These are phyloP conservation scores for Claviceps citrina DNA, from an alignment of 2,329 filamentous ascomycete genomes.

Conservation along the genomic window DNA sequence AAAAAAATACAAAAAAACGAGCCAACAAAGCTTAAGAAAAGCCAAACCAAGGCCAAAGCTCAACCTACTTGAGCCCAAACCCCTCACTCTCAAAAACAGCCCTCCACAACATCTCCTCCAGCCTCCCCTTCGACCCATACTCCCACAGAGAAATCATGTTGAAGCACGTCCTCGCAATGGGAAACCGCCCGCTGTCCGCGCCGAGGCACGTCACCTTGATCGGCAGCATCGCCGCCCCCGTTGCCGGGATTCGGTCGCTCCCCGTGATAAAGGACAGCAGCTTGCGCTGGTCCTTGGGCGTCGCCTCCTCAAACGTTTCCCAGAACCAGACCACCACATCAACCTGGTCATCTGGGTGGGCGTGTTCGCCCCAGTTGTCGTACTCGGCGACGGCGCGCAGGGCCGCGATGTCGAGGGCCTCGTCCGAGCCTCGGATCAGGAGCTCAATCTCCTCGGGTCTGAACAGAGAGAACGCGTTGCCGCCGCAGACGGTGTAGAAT, in stretches of 20 bases:
- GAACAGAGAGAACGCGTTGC: slow-evolving; percentile 76
- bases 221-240: slow-evolving; percentile 63
- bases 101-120: slow-evolving; percentile 63
- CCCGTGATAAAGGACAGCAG: slow-evolving; percentile 79
- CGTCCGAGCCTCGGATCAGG: slow-evolving; percentile 70
- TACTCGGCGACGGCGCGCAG: slow-evolving; percentile 65
- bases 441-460: slow-evolving; percentile 84
- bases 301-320: slow-evolving; percentile 57
- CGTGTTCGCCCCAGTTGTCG: slow-evolving; percentile 59
- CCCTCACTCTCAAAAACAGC: slow-evolving; percentile 85
- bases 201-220: slow-evolving; percentile 66
- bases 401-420: slow-evolving; percentile 61
- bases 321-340: slow-evolving; percentile 75
- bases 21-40: neutral
- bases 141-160: slow-evolving; percentile 67
- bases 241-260: slow-evolving; percentile 78
- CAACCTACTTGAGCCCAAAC: slow-evolving; percentile 67
- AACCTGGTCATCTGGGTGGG: slow-evolving; percentile 41
- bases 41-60: neutral
- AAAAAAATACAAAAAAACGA: neutral
- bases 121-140: slow-evolving; percentile 48
- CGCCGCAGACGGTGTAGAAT: slow-evolving; percentile 82
- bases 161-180: slow-evolving; percentile 81
- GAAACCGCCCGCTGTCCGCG: slow-evolving; percentile 58
- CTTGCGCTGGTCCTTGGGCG: slow-evolving; percentile 55